Conservation (phyloP, 768 basidiomycete species). For the Pleurotus tuber-regium region DNA sequence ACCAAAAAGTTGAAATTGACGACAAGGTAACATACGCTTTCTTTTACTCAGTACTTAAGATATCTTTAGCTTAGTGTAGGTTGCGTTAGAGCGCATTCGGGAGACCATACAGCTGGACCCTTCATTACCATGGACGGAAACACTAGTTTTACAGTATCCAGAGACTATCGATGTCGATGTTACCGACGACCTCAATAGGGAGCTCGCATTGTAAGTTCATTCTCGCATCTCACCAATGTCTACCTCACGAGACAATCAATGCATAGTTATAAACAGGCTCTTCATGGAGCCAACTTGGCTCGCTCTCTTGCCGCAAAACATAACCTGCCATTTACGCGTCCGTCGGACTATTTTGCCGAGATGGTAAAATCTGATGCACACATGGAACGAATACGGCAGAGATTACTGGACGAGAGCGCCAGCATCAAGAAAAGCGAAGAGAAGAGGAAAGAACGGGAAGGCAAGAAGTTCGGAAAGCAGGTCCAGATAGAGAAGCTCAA, state of each 20-base stretch:
- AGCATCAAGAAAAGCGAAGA: conserved; percentile 90
- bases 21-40: conserved; percentile 57
- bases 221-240: conserved; percentile 1
- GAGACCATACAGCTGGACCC: conserved; percentile 73
- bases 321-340: conserved; percentile 85
- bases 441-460: conserved; percentile 86
- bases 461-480: conserved; percentile 98
- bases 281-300: conserved; percentile 78
- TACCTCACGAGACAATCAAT: background rate
- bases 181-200: conserved; percentile 88
- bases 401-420: conserved; percentile 84
- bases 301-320: conserved; percentile 74
- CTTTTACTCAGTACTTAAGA: background rate
- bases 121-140: conserved; percentile 83
- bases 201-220: conserved; percentile 87
- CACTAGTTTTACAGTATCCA: conserved; percentile 69
- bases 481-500: conserved; percentile 94
- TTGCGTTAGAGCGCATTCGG: conserved; percentile 78
- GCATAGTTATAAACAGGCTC: conserved; percentile 90
- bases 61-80: conserved; percentile 34
- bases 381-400: conserved; percentile 95
- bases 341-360: conserved; percentile 94
- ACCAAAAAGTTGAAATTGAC: conserved; percentile 80
- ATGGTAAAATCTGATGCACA: conserved; percentile 98
- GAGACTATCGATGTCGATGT: conserved; percentile 74